Base-by-base conservation (phyloP, 2,329 filamentous ascomycete species). In the Esteya vermicola region DNA sequence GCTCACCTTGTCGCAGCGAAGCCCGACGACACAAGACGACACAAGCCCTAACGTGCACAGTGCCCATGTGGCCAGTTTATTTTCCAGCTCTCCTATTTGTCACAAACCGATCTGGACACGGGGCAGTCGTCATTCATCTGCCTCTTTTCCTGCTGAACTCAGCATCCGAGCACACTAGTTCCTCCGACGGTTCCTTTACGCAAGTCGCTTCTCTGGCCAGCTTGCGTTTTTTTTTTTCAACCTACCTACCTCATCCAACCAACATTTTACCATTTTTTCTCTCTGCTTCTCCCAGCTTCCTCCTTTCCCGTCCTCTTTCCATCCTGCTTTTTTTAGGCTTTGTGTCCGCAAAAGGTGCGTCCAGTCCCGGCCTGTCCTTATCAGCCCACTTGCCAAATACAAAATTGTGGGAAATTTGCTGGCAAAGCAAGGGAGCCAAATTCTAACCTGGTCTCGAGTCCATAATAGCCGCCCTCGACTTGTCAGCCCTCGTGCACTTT, bases 111-210 rank as follows among this genome's bases (percentile, higher is more conserved):
- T 39, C 33, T 40, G 41, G 41, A 40, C 41, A 43, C 41, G 37
- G 37, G 37, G 41, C 37, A 40, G 41, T 43, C 41, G 41, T 43
- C 41, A 43, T 43, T 43, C 41, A 7, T 27, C n/a, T n/a, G n/a
- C n/a, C n/a, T 18, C 41, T 34, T 20, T 22, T 16, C 40, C 28
- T 40, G 33, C 38, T 37, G 28, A 37, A 33, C 32, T 36, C 16
- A 22, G 14, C 25, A 35, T 32, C 16, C 37, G 25, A 19, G 37
- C 28, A 34, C 20, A 19, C 28, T 28, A 41, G 33, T 27, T 30
- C 13, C 28, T 38, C 40, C 30, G 16, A 21, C 28, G 30, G 22
- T 38, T 32, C 19, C 19, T 23, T 30, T 35, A 31, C 23, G 12
- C 9, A 18, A 19, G 21, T 16, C 9, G 9, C 22, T 18, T 21